Conservation (phyloP, 352 stramenopile species). For the Pythium phragmiticola region DNA sequence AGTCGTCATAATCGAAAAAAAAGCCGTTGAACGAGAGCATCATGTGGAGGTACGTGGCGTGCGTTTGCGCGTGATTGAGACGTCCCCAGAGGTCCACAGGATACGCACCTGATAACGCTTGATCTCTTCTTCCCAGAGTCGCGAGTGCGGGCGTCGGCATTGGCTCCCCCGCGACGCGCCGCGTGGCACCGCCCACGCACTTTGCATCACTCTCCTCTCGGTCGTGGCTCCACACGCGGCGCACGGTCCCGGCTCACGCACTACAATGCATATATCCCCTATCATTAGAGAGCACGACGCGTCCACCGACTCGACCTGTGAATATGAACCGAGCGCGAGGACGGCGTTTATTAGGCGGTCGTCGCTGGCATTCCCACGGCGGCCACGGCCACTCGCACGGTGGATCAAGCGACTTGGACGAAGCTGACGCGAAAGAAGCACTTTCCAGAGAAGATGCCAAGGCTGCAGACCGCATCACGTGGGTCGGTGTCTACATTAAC, state of each 20-base stretch:
- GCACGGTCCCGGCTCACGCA: background rate
- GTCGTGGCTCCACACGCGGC: constrained; percentile 6
- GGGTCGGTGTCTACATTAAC: constrained; percentile 68
- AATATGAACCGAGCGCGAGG: too few relatives aligned
- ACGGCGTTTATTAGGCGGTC: background rate
- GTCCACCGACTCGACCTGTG: background rate
- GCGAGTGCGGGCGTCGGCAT: constrained; percentile 27
- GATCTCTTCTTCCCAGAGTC: constrained; percentile 1
- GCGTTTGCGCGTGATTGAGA: background rate
- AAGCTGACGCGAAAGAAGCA: constrained; percentile 26
- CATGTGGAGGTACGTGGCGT: constrained; percentile 23
- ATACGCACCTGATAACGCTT: background rate
- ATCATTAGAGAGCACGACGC: too few relatives aligned
- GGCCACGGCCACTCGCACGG: constrained; percentile 32
- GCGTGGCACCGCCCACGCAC: background rate
- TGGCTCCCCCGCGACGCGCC: constrained; percentile 14
- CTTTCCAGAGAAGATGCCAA: constrained; percentile 38
- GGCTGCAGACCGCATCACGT: constrained; percentile 65
- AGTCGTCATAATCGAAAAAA: constrained; percentile 1
- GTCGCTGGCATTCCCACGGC: constrained; percentile 18
- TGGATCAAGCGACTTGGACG: constrained; percentile 18
- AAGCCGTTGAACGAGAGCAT: background rate
- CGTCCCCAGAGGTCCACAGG: background rate
- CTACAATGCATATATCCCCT: background rate
- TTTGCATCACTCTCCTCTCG: constrained; percentile 2